phyloP scores from a whole-genome alignment of 345 rosid genomes.

The Luvunga scandens region DNA sequence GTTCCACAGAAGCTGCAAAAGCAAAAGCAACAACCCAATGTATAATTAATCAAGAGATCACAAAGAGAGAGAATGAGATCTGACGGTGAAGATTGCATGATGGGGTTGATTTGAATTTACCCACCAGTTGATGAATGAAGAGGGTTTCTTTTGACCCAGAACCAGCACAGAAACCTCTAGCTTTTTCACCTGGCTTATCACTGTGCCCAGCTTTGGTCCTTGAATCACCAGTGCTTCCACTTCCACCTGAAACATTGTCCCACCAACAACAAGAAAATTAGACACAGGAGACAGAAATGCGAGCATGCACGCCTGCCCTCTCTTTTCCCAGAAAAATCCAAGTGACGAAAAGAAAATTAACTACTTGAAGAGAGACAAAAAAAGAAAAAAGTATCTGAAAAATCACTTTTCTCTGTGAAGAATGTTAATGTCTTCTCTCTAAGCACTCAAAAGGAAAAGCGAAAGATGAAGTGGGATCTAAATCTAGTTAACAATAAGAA shows the following conservation, averaged over 20 bases:
- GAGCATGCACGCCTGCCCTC: neutral
- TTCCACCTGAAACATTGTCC: slow-evolving; percentile 56
- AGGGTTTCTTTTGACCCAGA: slow-evolving; percentile 74
- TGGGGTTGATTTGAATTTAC: slow-evolving; percentile 8
- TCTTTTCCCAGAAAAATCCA: neutral
- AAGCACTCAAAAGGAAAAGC: neutral
- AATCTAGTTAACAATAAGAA: slow-evolving; percentile 1
- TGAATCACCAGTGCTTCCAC: slow-evolving; percentile 86
- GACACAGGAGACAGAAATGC: neutral
- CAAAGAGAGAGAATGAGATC: slow-evolving; percentile 12
- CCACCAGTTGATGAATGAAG: slow-evolving; percentile 64
- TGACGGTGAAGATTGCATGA: slow-evolving; percentile 1
- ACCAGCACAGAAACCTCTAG: slow-evolving; percentile 86
- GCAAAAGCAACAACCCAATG: neutral
- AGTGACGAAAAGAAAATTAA: neutral
- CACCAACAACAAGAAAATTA: neutral
- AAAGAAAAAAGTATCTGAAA: neutral
- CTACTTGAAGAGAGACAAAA: neutral
- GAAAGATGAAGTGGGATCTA: slow-evolving; percentile 19
- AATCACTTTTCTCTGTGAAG: neutral
- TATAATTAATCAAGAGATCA: neutral
- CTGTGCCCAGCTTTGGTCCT: slow-evolving; percentile 83
- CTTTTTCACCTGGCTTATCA: slow-evolving; percentile 89
- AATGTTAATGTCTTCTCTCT: neutral
- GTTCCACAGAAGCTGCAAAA: slow-evolving; percentile 69